phyloP scores from a whole-genome alignment of 2,329 filamentous ascomycete genomes.

The Fusarium kyushuense region DNA sequence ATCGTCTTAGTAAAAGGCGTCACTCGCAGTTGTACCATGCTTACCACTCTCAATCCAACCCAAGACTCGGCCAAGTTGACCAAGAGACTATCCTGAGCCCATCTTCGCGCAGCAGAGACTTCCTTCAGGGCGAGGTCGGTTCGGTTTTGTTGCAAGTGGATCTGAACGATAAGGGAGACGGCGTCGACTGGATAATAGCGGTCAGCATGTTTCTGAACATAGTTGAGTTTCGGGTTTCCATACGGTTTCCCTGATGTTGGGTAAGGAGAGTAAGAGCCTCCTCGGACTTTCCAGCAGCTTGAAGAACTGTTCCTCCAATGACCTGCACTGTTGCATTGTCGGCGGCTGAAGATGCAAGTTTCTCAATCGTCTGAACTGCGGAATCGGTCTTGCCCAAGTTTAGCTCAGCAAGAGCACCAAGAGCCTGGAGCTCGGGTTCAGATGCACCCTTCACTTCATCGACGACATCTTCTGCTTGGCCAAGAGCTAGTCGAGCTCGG shows the following conservation, averaged over 20 bases:
- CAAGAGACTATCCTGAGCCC: slow-evolving; percentile 93
- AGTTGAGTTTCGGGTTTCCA: slow-evolving; percentile 51
- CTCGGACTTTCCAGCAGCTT: slow-evolving; percentile 83
- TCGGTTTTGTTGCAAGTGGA: slow-evolving; percentile 91
- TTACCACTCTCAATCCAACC: slow-evolving; percentile 88
- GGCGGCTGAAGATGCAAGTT: slow-evolving; percentile 72
- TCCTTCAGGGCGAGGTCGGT: slow-evolving; percentile 92
- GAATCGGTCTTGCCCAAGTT: slow-evolving; percentile 69
- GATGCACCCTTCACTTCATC: slow-evolving; percentile 74
- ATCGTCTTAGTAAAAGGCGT: slow-evolving; percentile 45
- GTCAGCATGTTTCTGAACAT: slow-evolving; percentile 42
- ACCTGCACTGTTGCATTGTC: slow-evolving; percentile 88
- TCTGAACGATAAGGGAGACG: slow-evolving; percentile 90
- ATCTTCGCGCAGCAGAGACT: slow-evolving; percentile 85
- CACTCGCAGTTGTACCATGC: slow-evolving; percentile 10
- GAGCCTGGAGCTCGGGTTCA: slow-evolving; percentile 79
- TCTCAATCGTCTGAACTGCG: slow-evolving; percentile 73
- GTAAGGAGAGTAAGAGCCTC: slow-evolving; percentile 83
- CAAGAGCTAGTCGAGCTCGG: slow-evolving; percentile 85
- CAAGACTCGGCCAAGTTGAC: slow-evolving; percentile 96
- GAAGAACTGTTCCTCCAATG: slow-evolving; percentile 82
- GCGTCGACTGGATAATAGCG: slow-evolving; percentile 68
- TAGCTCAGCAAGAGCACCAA: slow-evolving; percentile 80
- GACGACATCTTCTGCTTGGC: slow-evolving; percentile 79
- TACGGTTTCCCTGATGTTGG: slow-evolving; percentile 88